Conservation (phyloP, 2,329 filamentous ascomycete genomes). For the Epichloe hybrida region DNA sequence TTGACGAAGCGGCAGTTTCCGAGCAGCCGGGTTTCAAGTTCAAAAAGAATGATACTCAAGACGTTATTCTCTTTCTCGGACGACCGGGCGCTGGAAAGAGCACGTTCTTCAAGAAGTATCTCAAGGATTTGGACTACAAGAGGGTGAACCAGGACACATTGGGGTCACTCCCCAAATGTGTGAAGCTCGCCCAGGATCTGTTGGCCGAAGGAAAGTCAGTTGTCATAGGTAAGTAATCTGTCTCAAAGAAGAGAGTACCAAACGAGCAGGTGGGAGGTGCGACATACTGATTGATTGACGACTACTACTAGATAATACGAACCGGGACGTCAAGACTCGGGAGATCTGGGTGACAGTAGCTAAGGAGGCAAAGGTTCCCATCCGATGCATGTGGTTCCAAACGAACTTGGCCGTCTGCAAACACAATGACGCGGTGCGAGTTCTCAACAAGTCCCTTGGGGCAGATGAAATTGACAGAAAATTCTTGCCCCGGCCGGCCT, state of each 20-base stretch:
- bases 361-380: slow-evolving; percentile 53
- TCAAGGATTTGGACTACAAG: slow-evolving; percentile 67
- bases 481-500: slow-evolving; percentile 66
- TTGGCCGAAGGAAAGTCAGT: slow-evolving; percentile 55
- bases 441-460: slow-evolving; percentile 60
- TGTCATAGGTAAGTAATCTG: slow-evolving; percentile 52
- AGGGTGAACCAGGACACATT: slow-evolving; percentile 84
- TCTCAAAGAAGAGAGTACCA: slow-evolving; percentile 6
- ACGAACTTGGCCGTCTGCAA: slow-evolving; percentile 55
- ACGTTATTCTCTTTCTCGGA: slow-evolving; percentile 77
- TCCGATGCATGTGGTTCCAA: slow-evolving; percentile 78
- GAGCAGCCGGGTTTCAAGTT: slow-evolving; percentile 26
- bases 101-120: slow-evolving; percentile 68
- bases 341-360: slow-evolving; percentile 69
- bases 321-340: slow-evolving; percentile 65
- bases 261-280: not conserved
- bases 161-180: slow-evolving; percentile 56
- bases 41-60: slow-evolving; percentile 53
- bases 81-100: slow-evolving; percentile 86
- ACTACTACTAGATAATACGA: slow-evolving; percentile 69
- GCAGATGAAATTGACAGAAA: slow-evolving; percentile 54
- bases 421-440: slow-evolving; percentile 79
- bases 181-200: slow-evolving; percentile 57
- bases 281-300: not conserved
- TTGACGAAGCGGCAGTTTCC: slow-evolving; percentile 17